A percentile compares a stretch with the other conserved stretches of the same genome.
Evolutionary conservation across 371 early-diverging fungal species (phyloP).

Genomic region (Saksenaea oblongispora): DNA sequence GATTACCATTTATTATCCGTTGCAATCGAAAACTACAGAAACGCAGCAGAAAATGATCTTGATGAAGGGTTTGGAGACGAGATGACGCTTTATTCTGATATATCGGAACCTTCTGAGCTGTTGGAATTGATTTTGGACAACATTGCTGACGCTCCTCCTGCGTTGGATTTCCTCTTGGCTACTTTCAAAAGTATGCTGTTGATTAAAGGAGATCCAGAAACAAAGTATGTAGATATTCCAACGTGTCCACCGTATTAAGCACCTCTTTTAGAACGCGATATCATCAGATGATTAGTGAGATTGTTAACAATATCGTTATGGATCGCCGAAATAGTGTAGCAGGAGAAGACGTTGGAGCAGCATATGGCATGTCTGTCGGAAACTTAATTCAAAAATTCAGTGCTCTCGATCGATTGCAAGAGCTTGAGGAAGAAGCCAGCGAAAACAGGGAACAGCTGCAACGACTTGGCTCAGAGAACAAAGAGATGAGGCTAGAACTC

Average conservation of each 20-base stretch:
- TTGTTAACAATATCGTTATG: conserved; percentile 81
- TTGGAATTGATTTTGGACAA: conserved; percentile 63
- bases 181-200: conserved; percentile 71
- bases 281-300: conserved; percentile 76
- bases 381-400: conserved; percentile 73
- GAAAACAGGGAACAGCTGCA: conserved; percentile 42
- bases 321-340: conserved; percentile 59
- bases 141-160: conserved; percentile 64
- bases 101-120: conserved; percentile 66
- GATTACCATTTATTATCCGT: conserved; percentile 65
- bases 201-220: conserved; percentile 68
- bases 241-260: too few relatives aligned
- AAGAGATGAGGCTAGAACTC: conserved; percentile 31
- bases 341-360: conserved; percentile 11
- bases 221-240: conserved; percentile 30
- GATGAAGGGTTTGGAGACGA: conserved; percentile 24
- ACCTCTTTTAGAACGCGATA: conserved; percentile 50
- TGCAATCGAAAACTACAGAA: conserved; percentile 73
- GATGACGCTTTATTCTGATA: conserved; percentile 20
- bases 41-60: conserved; percentile 71
- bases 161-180: conserved; percentile 67
- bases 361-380: conserved; percentile 37
- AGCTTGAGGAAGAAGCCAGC: conserved; percentile 37
- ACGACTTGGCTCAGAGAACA: conserved; percentile 43
- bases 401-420: conserved; percentile 73